phyloP scores from a whole-genome alignment of 495 filamentous ascomycete species.

The Penicillium malachiteum region DNA sequence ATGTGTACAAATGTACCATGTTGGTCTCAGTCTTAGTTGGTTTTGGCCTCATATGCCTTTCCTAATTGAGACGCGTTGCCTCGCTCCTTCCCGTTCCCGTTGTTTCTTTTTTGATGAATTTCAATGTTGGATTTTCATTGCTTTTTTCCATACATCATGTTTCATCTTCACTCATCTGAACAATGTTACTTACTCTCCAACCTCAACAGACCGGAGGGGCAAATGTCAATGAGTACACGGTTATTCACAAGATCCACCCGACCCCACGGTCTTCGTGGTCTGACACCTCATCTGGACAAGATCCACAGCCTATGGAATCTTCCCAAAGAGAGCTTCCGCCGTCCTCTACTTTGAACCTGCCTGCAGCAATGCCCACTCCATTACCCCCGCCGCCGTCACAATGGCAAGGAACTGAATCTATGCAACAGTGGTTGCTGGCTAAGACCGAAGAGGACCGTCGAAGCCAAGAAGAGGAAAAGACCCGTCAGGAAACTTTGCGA shows the following conservation, averaged over 20 bases:
- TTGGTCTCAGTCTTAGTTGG: not conserved
- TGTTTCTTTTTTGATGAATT: not conserved
- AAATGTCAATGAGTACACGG: slow-evolving; percentile 41
- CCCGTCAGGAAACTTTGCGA: slow-evolving; percentile 70
- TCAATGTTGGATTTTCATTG: not conserved
- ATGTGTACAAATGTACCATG: too few relatives aligned
- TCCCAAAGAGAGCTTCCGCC: slow-evolving; percentile 39
- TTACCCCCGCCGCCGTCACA: slow-evolving; percentile 69
- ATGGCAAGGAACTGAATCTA: slow-evolving; percentile 76
- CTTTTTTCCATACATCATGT: slow-evolving; percentile 2
- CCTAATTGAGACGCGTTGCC: not conserved
- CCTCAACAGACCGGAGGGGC: slow-evolving; percentile 38
- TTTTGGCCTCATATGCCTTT: not conserved
- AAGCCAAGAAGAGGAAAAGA: slow-evolving; percentile 86
- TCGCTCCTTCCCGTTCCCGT: not conserved
- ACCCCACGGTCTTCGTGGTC: slow-evolving; percentile 30
- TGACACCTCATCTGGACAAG: slow-evolving; percentile 13
- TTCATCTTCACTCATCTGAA: not conserved
- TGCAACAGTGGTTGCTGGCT: slow-evolving; percentile 77
- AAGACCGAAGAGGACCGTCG: slow-evolving; percentile 84
- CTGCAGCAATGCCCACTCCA: slow-evolving; percentile 29
- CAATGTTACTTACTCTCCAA: slow-evolving; percentile 47
- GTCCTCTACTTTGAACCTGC: slow-evolving; percentile 36
- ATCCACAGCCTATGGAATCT: slow-evolving; percentile 31
- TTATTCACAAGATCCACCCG: slow-evolving; percentile 31